Evolutionary conservation across 1,139 yeast genomes (phyloP).

Genomic region (Scheffersomyces titani): DNA sequence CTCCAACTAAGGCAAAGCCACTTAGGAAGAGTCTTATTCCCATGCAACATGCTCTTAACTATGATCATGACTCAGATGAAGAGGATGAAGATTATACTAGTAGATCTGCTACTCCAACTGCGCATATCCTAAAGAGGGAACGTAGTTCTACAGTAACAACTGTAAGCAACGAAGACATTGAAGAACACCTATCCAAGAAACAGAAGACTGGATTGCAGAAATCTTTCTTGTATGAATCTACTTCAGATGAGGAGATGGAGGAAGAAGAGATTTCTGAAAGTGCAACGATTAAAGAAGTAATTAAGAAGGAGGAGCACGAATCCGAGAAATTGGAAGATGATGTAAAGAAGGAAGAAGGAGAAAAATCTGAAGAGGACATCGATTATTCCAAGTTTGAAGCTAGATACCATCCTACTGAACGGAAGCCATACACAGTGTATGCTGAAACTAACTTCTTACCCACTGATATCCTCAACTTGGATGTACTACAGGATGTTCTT

Average conservation of each 20-base stretch:
- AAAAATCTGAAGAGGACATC: conserved; percentile 12
- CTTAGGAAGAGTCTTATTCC: conserved; percentile 48
- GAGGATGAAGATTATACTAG: conserved; percentile 47
- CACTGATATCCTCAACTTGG: conserved; percentile 41
- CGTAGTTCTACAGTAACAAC: conserved; percentile 26
- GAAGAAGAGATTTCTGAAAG: conserved; percentile 2
- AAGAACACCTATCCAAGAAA: conserved; percentile 18
- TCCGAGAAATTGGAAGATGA: conserved; percentile 4
- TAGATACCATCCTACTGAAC: conserved; percentile 46
- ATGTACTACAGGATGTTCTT: conserved; percentile 52
- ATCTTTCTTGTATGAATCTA: conserved; percentile 31
- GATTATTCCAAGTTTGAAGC: conserved; percentile 33
- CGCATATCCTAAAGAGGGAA: conserved; percentile 28
- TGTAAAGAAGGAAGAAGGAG: conserved; percentile 10
- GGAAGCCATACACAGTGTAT: conserved; percentile 52
- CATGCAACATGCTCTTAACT: conserved; percentile 72
- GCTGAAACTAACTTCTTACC: conserved; percentile 37
- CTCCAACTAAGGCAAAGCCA: conserved; percentile 12
- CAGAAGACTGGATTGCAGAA: conserved; percentile 18
- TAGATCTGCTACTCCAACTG: conserved; percentile 43
- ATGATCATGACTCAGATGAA: conserved; percentile 47
- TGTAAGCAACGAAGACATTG: conserved; percentile 34
- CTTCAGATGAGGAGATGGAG: conserved; percentile 27
- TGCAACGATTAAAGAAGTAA: conserved; percentile 8
- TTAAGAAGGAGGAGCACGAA: conserved; percentile 11